Evolutionary conservation across 108 stramenopile species (phyloP).

Genomic region (Nitzschia sp.): DNA sequence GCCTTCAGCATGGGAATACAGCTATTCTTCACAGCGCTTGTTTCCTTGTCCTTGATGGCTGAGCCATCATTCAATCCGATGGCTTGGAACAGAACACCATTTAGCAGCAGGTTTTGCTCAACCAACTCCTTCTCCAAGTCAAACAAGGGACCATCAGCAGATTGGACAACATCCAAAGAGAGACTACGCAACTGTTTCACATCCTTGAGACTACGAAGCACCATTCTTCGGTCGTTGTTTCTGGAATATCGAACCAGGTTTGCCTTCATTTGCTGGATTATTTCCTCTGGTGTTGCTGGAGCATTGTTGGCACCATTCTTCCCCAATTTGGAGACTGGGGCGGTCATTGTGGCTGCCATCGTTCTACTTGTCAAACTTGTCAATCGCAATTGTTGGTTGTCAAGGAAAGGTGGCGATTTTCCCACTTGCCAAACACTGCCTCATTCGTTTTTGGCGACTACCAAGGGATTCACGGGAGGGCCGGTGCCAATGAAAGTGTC

Average conservation of each 20-base stretch:
- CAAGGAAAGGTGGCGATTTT: no score
- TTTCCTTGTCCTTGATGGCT: neutral
- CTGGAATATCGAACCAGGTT: slow-evolving; percentile 43
- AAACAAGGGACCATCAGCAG: slow-evolving; percentile 16
- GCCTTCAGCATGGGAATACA: slow-evolving; percentile 28
- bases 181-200: slow-evolving; percentile 35
- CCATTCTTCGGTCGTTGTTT: slow-evolving; percentile 48
- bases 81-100: slow-evolving; percentile 48
- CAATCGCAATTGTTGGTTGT: no score
- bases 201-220: slow-evolving; percentile 42
- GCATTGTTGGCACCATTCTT: neutral
- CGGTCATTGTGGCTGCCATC: neutral
- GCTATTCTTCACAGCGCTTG: slow-evolving; percentile 22
- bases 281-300: slow-evolving; percentile 11
- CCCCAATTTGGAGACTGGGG: neutral
- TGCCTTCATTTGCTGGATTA: slow-evolving; percentile 34
- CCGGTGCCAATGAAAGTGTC: no score
- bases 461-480: no score
- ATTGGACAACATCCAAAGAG: slow-evolving; percentile 28
- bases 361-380: neutral
- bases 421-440: no score
- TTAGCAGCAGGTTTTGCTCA: slow-evolving; percentile 45
- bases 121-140: slow-evolving; percentile 67
- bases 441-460: no score
- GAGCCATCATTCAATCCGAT: neutral